Conservation (phyloP, 352 stramenopile species). For the Phytophthora pinifolia region DNA sequence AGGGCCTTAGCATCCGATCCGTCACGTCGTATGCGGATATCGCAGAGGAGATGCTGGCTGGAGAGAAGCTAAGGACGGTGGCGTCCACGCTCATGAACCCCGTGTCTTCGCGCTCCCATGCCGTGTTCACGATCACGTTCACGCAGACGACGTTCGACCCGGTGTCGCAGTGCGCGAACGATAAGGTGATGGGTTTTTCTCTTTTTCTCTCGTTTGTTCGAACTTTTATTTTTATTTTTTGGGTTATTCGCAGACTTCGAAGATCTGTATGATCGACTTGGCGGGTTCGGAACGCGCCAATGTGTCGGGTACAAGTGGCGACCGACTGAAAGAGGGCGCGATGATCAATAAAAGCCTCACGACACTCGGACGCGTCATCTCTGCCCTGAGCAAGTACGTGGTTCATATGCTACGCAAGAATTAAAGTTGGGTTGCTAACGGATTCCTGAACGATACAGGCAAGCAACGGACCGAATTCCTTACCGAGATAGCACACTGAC, state of each 20-base stretch:
- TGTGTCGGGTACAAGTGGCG: constrained; percentile 77
- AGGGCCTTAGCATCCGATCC: constrained; percentile 64
- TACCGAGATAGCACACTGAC: constrained; percentile 88
- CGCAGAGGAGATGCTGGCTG: constrained; percentile 72
- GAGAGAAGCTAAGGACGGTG: constrained; percentile 95
- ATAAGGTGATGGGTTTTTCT: no score
- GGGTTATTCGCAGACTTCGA: constrained; percentile 51
- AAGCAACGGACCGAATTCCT: constrained; percentile 62
- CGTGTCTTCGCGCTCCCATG: constrained; percentile 94
- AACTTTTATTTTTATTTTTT: neutral
- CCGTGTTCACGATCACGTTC: constrained; percentile 96
- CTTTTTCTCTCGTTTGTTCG: no score
- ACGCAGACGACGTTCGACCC: constrained; percentile 76
- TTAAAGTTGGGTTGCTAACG: neutral
- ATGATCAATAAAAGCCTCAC: constrained; percentile 94
- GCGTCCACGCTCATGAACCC: constrained; percentile 97
- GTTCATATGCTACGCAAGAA: neutral
- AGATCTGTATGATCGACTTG: constrained; percentile 87
- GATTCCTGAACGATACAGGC: constrained; percentile 22
- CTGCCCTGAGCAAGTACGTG: constrained; percentile 70
- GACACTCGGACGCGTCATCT: constrained; percentile 89
- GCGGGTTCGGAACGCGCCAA: constrained; percentile 83
- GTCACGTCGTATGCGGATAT: constrained; percentile 85
- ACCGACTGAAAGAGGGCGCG: constrained; percentile 89
- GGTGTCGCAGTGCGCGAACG: constrained; percentile 51